A percentile compares a stretch with the other conserved stretches of the same genome.
These are phyloP conservation scores for Phanerochaete sordida DNA, from an alignment of 768 basidiomycete species.

Conservation along the genomic window DNA sequence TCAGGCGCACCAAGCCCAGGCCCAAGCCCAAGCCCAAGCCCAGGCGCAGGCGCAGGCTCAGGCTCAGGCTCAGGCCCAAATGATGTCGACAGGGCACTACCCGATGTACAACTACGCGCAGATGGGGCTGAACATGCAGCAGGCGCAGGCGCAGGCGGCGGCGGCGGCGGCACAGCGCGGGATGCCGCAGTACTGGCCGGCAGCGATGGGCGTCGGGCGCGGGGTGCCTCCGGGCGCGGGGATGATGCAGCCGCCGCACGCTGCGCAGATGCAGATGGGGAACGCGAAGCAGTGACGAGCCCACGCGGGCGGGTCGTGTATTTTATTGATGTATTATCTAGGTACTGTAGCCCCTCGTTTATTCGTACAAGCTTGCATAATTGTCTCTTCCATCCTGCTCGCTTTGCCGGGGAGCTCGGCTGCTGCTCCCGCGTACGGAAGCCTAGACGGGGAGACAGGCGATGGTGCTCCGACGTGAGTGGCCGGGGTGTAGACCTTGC, in stretches of 20 bases:
- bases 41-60: conserved; percentile 13
- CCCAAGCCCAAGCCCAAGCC: not conserved
- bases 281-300: conserved; percentile 21
- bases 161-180: conserved; percentile 8
- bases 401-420: no score
- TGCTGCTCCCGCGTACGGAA: no score
- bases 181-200: conserved; percentile 4
- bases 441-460: no score
- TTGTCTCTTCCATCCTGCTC: no score
- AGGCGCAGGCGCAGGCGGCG: no score
- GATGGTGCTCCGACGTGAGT: no score
- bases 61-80: conserved; percentile 5
- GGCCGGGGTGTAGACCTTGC: no score
- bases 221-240: conserved; percentile 16
- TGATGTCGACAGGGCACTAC: conserved; percentile 15
- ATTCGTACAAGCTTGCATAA: not conserved
- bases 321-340: conserved; percentile 13
- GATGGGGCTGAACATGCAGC: conserved; percentile 17
- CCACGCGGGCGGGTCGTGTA: conserved; percentile 11
- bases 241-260: conserved; percentile 1
- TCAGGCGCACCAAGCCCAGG: conserved; percentile 1
- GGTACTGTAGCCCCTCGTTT: not conserved
- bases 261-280: conserved; percentile 21
- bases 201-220: conserved; percentile 16
- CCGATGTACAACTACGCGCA: conserved; percentile 22